These are phyloP conservation scores for Sideroxylon spinosum DNA, from an alignment of 179 eudicot species.

Conservation along the genomic window DNA sequence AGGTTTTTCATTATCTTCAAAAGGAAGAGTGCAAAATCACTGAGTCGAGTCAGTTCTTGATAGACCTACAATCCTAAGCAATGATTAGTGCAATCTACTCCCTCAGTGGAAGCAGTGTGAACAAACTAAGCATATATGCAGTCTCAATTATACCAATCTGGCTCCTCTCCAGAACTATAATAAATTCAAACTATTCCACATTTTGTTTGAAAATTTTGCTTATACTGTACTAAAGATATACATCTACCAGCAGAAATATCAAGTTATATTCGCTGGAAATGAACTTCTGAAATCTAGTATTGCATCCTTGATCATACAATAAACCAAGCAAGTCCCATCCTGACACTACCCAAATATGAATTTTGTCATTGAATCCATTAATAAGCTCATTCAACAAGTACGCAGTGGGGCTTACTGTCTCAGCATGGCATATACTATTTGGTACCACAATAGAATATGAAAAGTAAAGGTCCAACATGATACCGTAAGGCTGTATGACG, in stretches of 20 bases:
- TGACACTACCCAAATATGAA: neutral
- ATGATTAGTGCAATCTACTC: neutral
- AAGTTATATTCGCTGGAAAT: neutral
- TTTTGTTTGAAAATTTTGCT: neutral
- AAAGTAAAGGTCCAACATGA: neutral
- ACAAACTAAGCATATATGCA: neutral
- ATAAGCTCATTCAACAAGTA: constrained; percentile 5
- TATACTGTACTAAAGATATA: neutral
- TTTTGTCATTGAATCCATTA: neutral
- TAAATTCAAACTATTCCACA: neutral
- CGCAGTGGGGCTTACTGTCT: neutral
- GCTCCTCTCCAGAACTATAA: neutral
- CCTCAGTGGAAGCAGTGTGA: neutral
- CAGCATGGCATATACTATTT: constrained; percentile 7
- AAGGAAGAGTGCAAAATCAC: neutral
- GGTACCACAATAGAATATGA: neutral
- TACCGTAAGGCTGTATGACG: constrained; percentile 96
- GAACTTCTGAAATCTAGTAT: neutral
- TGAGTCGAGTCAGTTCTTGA: neutral
- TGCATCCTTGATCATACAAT: neutral
- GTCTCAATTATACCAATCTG: neutral
- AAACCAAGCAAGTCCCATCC: neutral
- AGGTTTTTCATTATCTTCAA: neutral
- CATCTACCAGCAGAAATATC: neutral
- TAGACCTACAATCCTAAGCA: neutral